A percentile compares a stretch with the other conserved stretches of the same genome.
Conservation (phyloP, 2,329 filamentous ascomycete genomes). For the Ophiostoma quercus region DNA sequence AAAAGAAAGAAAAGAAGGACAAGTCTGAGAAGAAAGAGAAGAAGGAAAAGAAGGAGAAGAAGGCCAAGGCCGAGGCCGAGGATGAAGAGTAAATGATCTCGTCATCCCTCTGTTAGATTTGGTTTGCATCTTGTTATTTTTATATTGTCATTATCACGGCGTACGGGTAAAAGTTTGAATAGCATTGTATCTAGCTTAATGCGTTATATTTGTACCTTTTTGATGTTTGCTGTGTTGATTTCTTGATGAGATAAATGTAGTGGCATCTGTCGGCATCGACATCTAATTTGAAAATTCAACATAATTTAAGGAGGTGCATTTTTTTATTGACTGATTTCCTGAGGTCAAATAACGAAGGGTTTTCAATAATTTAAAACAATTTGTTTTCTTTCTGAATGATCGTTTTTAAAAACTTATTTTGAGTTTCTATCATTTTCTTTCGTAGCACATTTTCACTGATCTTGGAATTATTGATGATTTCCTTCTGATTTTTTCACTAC, state of each 20-base stretch:
- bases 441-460: no score
- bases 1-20: conserved; percentile 19
- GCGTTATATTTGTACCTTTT: background rate
- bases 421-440: no score
- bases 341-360: no score
- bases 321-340: no score
- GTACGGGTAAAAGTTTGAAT: background rate
- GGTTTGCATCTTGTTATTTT: background rate
- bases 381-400: no score
- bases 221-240: background rate
- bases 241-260: no score
- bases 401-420: no score
- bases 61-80: background rate
- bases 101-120: background rate
- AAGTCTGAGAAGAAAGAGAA: conserved; percentile 13
- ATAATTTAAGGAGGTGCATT: no score
- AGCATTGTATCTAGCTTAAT: conserved; percentile 6
- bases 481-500: no score
- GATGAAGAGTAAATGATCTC: background rate
- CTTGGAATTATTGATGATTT: no score
- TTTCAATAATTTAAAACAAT: no score
- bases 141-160: background rate
- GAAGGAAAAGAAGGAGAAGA: conserved; percentile 10
- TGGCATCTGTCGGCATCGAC: background rate
- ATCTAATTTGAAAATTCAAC: no score